Percentiles rank a stretch among this genome's conserved stretches.
These are phyloP conservation scores for Phyllosticta ampelicida DNA, from an alignment of 2,329 filamentous ascomycete species.

Conservation along the genomic window DNA sequence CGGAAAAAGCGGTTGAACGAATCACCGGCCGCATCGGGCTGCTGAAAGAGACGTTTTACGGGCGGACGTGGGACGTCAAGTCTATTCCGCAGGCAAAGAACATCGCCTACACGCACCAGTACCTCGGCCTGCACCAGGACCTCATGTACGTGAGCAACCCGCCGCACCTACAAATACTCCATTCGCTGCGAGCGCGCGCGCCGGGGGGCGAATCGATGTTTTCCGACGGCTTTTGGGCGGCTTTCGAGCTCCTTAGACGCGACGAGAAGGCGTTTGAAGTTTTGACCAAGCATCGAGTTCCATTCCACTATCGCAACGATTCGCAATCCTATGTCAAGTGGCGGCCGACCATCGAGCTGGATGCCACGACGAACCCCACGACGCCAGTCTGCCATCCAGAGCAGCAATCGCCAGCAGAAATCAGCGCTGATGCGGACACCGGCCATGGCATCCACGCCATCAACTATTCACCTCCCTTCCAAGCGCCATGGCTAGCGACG, in stretches of 20 bases:
- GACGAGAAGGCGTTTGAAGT: slow-evolving; percentile 21
- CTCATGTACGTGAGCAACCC: slow-evolving; percentile 61
- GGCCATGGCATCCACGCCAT: slow-evolving; percentile 33
- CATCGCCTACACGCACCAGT: slow-evolving; percentile 73
- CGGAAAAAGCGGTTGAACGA: slow-evolving; percentile 52
- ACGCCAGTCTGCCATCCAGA: background rate
- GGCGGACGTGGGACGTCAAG: slow-evolving; percentile 78
- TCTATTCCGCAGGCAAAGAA: slow-evolving; percentile 78
- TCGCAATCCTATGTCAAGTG: slow-evolving; percentile 51
- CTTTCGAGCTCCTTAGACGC: slow-evolving; percentile 27
- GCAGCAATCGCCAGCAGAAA: background rate
- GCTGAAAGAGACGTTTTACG: slow-evolving; percentile 83
- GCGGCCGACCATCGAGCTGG: slow-evolving; percentile 45
- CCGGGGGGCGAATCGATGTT: slow-evolving; percentile 80
- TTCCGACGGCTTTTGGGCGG: slow-evolving; percentile 60
- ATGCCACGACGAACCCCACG: background rate
- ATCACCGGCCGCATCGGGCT: slow-evolving; percentile 66
- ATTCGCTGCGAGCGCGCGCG: slow-evolving; percentile 74
- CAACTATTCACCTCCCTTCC: slow-evolving; percentile 74
- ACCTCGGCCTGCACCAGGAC: slow-evolving; percentile 86
- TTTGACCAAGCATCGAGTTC: slow-evolving; percentile 38
- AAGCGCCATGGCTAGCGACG: slow-evolving; percentile 37
- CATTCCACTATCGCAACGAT: slow-evolving; percentile 59
- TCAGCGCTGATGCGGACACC: slow-evolving; percentile 8
- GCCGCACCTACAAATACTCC: slow-evolving; percentile 75